Percentiles rank a stretch among this genome's conserved stretches.
Evolutionary conservation across 305 asterid genomes (phyloP).

Genomic region (Plantago coronopus): DNA sequence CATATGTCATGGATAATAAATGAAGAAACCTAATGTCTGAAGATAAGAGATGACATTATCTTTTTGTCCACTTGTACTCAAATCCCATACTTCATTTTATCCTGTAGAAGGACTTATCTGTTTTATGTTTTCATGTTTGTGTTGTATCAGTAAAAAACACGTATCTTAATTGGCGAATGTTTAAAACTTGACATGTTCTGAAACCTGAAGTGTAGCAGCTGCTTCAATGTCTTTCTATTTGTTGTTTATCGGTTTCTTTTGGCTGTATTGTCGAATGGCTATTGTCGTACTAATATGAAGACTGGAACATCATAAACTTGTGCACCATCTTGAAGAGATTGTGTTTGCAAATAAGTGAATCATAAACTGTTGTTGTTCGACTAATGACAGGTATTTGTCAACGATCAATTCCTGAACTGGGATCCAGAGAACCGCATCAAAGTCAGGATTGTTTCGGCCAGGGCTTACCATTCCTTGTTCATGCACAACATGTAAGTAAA

Average conservation of each 20-base stretch:
- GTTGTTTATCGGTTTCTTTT: too few species aligned
- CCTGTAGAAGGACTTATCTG: constrained; percentile 7
- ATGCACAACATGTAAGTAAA: constrained; percentile 95
- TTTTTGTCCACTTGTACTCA: constrained; percentile 21
- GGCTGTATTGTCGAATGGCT: background rate
- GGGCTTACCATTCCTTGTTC: constrained; percentile 98
- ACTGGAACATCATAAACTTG: too few species aligned
- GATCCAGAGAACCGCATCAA: constrained; percentile 89
- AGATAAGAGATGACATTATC: background rate
- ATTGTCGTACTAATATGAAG: background rate
- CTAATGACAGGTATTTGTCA: constrained; percentile 74
- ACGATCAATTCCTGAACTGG: constrained; percentile 98
- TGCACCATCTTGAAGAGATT: too few species aligned
- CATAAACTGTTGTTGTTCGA: background rate
- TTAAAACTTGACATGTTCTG: too few species aligned
- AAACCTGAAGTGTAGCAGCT: too few species aligned
- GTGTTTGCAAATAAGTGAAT: too few species aligned
- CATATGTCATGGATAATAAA: background rate
- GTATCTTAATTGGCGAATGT: too few species aligned
- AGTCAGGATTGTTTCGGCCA: constrained; percentile 97
- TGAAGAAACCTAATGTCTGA: background rate
- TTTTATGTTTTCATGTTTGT: background rate
- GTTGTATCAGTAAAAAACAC: too few species aligned
- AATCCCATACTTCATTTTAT: constrained; percentile 20
- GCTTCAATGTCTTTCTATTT: too few species aligned